These are phyloP conservation scores for Zelonia costaricensis DNA, from an alignment of 208 protist species.

Conservation along the genomic window DNA sequence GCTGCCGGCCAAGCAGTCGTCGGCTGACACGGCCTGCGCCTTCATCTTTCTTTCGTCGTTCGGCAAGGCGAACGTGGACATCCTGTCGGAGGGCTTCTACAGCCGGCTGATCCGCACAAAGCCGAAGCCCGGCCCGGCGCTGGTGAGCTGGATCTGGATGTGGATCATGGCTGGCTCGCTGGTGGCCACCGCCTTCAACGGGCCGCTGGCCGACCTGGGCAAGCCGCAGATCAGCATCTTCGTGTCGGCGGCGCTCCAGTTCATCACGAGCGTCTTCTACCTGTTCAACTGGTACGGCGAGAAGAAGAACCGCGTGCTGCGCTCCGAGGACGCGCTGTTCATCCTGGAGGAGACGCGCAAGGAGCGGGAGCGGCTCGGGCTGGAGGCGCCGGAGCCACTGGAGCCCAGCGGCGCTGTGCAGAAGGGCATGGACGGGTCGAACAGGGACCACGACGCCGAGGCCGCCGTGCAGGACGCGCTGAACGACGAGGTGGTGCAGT, in stretches of 20 bases:
- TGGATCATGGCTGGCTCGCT: slow-evolving; percentile 40
- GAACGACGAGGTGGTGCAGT: slow-evolving; percentile 1
- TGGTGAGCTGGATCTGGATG: slow-evolving; percentile 64
- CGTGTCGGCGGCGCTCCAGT: slow-evolving; percentile 39
- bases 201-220: slow-evolving; percentile 43
- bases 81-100: slow-evolving; percentile 61
- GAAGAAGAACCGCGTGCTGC: slow-evolving; percentile 37
- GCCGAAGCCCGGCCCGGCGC: slow-evolving; percentile 28
- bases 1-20: slow-evolving; percentile 22
- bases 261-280: slow-evolving; percentile 42
- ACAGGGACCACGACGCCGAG: slow-evolving; percentile 3
- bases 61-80: slow-evolving; percentile 52
- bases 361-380: no score
- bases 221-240: slow-evolving; percentile 33
- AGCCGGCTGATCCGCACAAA: slow-evolving; percentile 39
- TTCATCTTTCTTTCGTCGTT: slow-evolving; percentile 48
- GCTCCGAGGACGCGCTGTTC: slow-evolving; percentile 34
- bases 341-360: no score
- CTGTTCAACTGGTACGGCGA: slow-evolving; percentile 60
- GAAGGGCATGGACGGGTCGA: slow-evolving; percentile 6
- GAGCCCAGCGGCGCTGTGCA: no score
- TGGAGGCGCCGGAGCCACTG: background rate
- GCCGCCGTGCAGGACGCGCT: slow-evolving; percentile 6
- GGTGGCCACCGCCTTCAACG: slow-evolving; percentile 33
- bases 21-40: slow-evolving; percentile 21